Conservation (phyloP, 1,139 yeast genomes). For the Suhomyces anneliseae region DNA sequence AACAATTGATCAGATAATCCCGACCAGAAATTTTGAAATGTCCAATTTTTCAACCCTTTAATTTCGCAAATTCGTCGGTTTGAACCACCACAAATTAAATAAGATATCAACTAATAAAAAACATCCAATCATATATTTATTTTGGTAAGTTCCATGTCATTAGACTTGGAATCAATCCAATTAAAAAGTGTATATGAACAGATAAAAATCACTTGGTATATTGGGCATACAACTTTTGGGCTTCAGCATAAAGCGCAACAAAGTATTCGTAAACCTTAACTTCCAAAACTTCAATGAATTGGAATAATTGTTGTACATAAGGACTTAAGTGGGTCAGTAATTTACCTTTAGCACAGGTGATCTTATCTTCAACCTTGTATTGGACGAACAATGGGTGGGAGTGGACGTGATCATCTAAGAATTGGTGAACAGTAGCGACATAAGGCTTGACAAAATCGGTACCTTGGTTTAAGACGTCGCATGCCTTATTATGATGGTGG, state of each 20-base stretch:
- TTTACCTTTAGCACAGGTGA: constrained; percentile 19
- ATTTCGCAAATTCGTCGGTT: no score
- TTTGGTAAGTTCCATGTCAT: no score
- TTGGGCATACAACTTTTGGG: constrained; percentile 8
- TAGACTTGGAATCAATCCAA: no score
- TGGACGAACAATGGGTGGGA: constrained; percentile 37
- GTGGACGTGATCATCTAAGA: constrained; percentile 39
- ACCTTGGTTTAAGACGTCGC: constrained; percentile 36
- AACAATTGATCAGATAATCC: no score
- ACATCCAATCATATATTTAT: no score
- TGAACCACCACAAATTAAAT: no score
- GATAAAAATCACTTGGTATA: not conserved
- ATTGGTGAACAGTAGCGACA: constrained; percentile 24
- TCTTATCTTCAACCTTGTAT: constrained; percentile 34
- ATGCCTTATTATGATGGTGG: constrained; percentile 35
- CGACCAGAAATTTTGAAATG: no score
- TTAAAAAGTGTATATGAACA: no score
- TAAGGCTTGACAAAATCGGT: constrained; percentile 35
- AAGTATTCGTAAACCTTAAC: constrained; percentile 24
- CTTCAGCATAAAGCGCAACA: constrained; percentile 17
- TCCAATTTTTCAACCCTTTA: no score
- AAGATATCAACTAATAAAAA: no score
- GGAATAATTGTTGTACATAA: constrained; percentile 29
- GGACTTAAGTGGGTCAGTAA: constrained; percentile 29
- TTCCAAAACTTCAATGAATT: constrained; percentile 34